A percentile compares a stretch with the other conserved stretches of the same genome.
These are phyloP conservation scores for Magnusiomyces ingens DNA, from an alignment of 1,139 yeast genomes.

Conservation along the genomic window DNA sequence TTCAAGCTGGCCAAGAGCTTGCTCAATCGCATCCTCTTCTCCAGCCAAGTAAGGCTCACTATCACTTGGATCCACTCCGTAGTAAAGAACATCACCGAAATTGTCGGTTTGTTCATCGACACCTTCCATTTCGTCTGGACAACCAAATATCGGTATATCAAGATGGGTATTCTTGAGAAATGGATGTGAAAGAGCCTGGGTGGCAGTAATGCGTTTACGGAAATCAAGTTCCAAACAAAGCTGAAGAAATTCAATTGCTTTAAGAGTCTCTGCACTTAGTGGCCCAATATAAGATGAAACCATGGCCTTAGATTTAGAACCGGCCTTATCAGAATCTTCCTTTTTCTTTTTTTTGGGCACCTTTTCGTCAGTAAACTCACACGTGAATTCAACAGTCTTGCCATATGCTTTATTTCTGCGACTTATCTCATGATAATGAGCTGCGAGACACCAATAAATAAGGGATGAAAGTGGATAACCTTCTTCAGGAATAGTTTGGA, in stretches of 20 bases:
- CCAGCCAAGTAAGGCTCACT: not conserved
- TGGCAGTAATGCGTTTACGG: slow-evolving; percentile 48
- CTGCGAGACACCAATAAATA: slow-evolving; percentile 19
- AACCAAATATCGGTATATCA: slow-evolving; percentile 5
- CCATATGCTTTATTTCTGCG: slow-evolving; percentile 25
- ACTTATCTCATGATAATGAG: not conserved
- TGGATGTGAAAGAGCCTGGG: slow-evolving; percentile 47
- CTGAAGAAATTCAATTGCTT: slow-evolving; percentile 48
- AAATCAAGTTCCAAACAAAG: slow-evolving; percentile 55
- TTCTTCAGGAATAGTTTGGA: slow-evolving; percentile 39
- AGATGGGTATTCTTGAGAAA: slow-evolving; percentile 37
- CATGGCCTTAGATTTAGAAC: not conserved
- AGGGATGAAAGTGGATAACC: slow-evolving; percentile 22
- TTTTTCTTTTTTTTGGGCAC: no score
- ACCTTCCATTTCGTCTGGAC: not conserved
- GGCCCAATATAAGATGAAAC: not conserved
- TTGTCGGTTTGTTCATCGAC: no score
- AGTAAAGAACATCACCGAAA: no score
- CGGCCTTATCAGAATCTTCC: not conserved
- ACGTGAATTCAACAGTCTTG: no score
- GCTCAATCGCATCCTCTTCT: slow-evolving; percentile 1
- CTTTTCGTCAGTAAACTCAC: no score
- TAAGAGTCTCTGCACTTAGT: slow-evolving; percentile 26
- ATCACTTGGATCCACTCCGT: no score
- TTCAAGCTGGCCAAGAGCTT: slow-evolving; percentile 3